phyloP scores from a whole-genome alignment of 1,284 basidiomycete genomes.

The Moesziomyces antarcticus region DNA sequence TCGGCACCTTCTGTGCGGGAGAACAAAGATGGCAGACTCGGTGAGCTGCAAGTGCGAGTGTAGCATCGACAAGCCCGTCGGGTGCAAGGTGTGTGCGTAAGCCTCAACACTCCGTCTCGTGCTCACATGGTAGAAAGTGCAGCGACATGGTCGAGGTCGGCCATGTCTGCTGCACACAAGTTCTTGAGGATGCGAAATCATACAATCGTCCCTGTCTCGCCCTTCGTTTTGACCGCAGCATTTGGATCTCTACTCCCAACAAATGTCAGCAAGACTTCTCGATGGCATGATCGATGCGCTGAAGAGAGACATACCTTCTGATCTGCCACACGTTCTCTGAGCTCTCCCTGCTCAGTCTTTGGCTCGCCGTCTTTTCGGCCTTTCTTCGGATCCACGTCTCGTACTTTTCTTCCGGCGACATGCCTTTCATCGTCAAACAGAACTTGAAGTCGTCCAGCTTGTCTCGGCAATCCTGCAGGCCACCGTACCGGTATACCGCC shows the following conservation, averaged over 20 bases:
- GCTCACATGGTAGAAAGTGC: too few species aligned
- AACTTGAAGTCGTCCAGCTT: constrained; percentile 95
- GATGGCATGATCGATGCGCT: too few species aligned
- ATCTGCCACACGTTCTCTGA: constrained; percentile 95
- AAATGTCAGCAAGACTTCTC: too few species aligned
- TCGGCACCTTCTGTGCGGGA: constrained; percentile 3
- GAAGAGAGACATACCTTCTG: constrained; percentile 72
- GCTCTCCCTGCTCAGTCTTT: constrained; percentile 75
- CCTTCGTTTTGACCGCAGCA: constrained; percentile 8
- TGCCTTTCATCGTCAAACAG: constrained; percentile 84
- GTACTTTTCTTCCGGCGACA: constrained; percentile 80
- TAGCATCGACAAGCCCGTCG: too few species aligned
- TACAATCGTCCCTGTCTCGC: constrained; percentile 9
- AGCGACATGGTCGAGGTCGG: too few species aligned
- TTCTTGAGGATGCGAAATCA: constrained; percentile 2
- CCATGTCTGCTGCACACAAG: too few species aligned
- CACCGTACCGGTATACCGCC: constrained; percentile 86
- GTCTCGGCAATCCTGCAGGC: constrained; percentile 78
- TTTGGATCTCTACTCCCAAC: constrained; percentile 12
- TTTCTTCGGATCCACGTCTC: constrained; percentile 84
- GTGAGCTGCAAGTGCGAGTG: constrained; percentile 14
- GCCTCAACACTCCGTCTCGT: too few species aligned
- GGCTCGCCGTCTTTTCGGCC: constrained; percentile 88
- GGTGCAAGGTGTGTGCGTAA: too few species aligned
- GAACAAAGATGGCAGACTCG: constrained; percentile 1